Base-by-base conservation (phyloP, 768 basidiomycete genomes). In the Psilocybe azurescens region DNA sequence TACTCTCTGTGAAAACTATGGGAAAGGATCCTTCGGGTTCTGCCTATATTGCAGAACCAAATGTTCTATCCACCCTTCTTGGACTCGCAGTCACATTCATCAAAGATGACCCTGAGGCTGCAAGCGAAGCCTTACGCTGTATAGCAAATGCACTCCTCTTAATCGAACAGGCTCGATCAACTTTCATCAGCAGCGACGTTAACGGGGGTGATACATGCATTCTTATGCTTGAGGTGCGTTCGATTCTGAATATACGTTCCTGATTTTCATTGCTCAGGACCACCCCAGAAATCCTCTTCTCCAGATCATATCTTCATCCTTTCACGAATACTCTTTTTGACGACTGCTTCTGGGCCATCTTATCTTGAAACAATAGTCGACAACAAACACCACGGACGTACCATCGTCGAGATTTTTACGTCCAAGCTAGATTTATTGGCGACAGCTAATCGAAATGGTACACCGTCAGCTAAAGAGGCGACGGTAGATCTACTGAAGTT, bases 401-500 rank as follows among this genome's bases (percentile, higher is more conserved):
- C 82, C n/a, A 78, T 90, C 46, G 74, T 88, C 51, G 89, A 92
- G 20, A 81, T 90, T 54, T 81, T 93, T 24, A 77, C 74, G 13
- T 58, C 74, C 13, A 90, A 90, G 65, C 77, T 92, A 16, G 91
- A 91, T 61, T 72, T 81, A 33, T 77, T 91, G 32, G 75, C 78
- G 3, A 74, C 71, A 46, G 76, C 74, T 53, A 78, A 90, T 61
- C 78, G 86, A 46, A 74, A 78, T 44, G 82, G 86, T 60, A 70
- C 81, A 18, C 79, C 83, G 63, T 79, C 86, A 77, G 79, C 86
- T 32, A 83, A 82, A 66, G 91, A 93, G 58, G 93, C 95, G 2
- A 83, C 91, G 78, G 82, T 85, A 3, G 95, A 98, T 73, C 71
- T 95, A 28, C 82, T 98, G 59, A 98, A 98, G 71, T 81, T 95